Conservation (phyloP, 2,329 filamentous ascomycete genomes). For the Cercospora janseana region DNA sequence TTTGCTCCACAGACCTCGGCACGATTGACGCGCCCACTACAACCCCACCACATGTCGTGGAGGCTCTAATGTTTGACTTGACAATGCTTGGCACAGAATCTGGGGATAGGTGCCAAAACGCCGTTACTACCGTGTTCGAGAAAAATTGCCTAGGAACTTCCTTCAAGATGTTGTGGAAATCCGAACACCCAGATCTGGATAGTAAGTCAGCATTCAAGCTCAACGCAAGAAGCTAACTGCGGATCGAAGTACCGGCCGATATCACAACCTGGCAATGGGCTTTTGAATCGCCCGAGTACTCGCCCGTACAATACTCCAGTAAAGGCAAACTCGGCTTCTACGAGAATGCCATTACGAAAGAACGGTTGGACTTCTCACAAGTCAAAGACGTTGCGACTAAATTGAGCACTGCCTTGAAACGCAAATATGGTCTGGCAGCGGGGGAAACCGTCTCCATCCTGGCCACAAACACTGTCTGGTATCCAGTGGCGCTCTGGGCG, state of each 20-base stretch:
- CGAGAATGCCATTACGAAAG: slow-evolving; percentile 58
- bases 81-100: background rate
- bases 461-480: slow-evolving; percentile 64
- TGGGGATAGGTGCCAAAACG: background rate
- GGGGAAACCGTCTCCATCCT: slow-evolving; percentile 60
- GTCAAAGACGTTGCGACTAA: slow-evolving; percentile 57
- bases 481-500: slow-evolving; percentile 61
- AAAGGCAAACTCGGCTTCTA: slow-evolving; percentile 46
- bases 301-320: slow-evolving; percentile 44
- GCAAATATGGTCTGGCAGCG: slow-evolving; percentile 51
- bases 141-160: no score
- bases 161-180: slow-evolving; percentile 37
- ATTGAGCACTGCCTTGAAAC: slow-evolving; percentile 59
- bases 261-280: slow-evolving; percentile 61
- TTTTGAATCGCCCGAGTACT: slow-evolving; percentile 54
- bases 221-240: background rate
- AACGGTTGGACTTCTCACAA: slow-evolving; percentile 55
- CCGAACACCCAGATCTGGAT: slow-evolving; percentile 45
- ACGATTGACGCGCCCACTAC: background rate
- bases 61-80: background rate
- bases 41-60: background rate
- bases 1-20: slow-evolving; percentile 8
- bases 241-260: slow-evolving; percentile 50
- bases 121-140: background rate
- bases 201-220: slow-evolving; percentile 30